Evolutionary conservation across 345 rosid genomes (phyloP), one percentile per base, ranked within the genome.

Genomic region (Leavenworthia alabamica): DNA sequence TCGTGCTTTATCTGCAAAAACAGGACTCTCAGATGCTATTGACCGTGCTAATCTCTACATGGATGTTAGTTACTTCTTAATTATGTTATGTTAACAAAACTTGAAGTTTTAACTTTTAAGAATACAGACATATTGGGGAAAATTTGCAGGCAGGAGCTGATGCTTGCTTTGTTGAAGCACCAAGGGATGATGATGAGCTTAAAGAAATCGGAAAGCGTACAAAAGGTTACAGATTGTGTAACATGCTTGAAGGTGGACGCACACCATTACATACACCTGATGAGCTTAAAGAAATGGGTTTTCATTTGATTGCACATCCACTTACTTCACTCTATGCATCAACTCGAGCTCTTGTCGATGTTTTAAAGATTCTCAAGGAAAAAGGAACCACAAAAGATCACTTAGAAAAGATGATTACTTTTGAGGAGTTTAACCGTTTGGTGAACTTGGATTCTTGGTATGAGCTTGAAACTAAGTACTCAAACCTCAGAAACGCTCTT

Each of bases 241-340:
- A 83, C 64, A 75, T 79, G 85, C 50, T 79, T 43, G 85, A 79
- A 81, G 82, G 85, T 15, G 83, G 88, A 14, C 58, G 64, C 2
- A 81, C 85, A 2, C 83, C 83, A 1, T 62, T 83, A 69, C 84
- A 72, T 56, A 54, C 72, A 0, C 83, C 85, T n/a, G 74, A 80
- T 66, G 81, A 83, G 76, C 77, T 80, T 44, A 80, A 73, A 50
- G 80, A 60, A 20, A 77, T 80, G 83, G 80, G 83, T 0, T 83
- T 80, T 55, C 77, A 78, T 24, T 53, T 64, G 55, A 57, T 72
- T 13, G 64, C 62, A 59, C 61, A 56, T 45, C 47, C 73, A 2
- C 39, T 69, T 8, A 69, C 77, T 0, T 63, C 79, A 3, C 73
- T 78, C 19, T 78, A 78, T 37, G 81, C 83, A n/a, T 72, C 83